Percentiles rank a stretch among this genome's conserved stretches.
Evolutionary conservation across 768 basidiomycete genomes (phyloP).

Genomic region (Rhizopogon roseolus): DNA sequence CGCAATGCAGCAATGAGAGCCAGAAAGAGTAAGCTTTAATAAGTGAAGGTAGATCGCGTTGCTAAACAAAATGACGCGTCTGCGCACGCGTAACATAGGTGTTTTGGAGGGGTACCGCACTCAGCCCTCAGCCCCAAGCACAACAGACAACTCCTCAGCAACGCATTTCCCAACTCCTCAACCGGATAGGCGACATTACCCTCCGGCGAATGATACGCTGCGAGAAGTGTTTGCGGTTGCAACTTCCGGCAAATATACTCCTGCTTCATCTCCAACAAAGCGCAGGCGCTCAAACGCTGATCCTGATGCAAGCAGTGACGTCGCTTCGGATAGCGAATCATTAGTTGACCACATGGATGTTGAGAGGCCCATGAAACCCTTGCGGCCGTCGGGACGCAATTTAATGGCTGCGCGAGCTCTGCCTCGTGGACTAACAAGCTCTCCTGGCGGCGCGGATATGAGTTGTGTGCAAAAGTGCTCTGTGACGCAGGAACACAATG

Average conservation of each 20-base stretch:
- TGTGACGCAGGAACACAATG: slow-evolving; percentile 12
- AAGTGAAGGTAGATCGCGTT: slow-evolving; percentile 7
- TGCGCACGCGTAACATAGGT: slow-evolving; percentile 32
- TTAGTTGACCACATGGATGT: slow-evolving; percentile 17
- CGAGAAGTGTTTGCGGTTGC: slow-evolving; percentile 39
- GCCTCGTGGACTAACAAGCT: slow-evolving; percentile 16
- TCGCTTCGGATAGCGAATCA: slow-evolving; percentile 12
- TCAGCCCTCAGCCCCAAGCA: slow-evolving; percentile 26
- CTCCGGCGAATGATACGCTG: slow-evolving; percentile 52
- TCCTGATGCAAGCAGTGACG: slow-evolving; percentile 14
- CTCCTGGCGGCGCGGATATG: slow-evolving; percentile 28
- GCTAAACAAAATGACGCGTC: slow-evolving; percentile 23
- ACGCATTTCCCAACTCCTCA: slow-evolving; percentile 22
- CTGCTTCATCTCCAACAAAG: slow-evolving; percentile 30
- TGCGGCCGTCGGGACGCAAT: slow-evolving; percentile 27
- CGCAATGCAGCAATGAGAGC: slow-evolving; percentile 54
- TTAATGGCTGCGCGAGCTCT: slow-evolving; percentile 21
- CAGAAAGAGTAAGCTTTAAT: slow-evolving; percentile 48
- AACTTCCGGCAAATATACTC: slow-evolving; percentile 27
- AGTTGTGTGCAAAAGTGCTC: slow-evolving; percentile 20
- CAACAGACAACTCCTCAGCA: slow-evolving; percentile 16
- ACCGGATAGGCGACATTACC: slow-evolving; percentile 35
- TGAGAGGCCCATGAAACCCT: slow-evolving; percentile 32
- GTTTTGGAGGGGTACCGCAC: slow-evolving; percentile 60
- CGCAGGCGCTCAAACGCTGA: slow-evolving; percentile 25